Percentiles rank a stretch among this genome's conserved stretches.
Conservation (phyloP, 495 filamentous ascomycete species). For the Achaetomiella virescens region DNA sequence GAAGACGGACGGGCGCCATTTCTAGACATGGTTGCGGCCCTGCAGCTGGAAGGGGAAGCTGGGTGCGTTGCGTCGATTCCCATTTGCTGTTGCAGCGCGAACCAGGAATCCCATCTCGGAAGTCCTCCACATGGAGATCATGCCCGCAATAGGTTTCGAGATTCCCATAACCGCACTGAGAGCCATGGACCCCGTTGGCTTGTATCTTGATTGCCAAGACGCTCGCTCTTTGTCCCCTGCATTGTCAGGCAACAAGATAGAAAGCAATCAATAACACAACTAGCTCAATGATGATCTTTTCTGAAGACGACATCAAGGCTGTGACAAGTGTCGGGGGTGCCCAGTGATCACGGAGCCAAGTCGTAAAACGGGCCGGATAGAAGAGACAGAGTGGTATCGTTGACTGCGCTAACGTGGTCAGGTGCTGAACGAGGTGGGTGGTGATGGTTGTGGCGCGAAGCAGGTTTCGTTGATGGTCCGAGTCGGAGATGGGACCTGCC, state of each 20-base stretch:
- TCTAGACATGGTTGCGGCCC: not conserved
- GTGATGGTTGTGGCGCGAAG: not conserved
- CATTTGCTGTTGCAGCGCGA: not conserved
- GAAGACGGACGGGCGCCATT: constrained; percentile 5
- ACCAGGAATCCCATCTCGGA: not conserved
- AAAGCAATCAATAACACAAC: too few relatives aligned
- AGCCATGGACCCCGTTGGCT: too few relatives aligned
- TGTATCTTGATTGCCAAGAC: too few relatives aligned
- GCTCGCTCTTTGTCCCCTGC: too few relatives aligned
- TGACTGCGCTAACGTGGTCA: not conserved
- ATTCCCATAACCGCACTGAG: not conserved
- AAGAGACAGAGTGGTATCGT: constrained; percentile 3
- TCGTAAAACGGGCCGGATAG: not conserved
- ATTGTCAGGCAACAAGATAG: too few relatives aligned
- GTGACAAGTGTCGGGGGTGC: not conserved
- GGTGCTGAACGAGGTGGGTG: constrained; percentile 3
- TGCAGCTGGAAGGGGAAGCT: too few relatives aligned
- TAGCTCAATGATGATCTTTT: too few relatives aligned
- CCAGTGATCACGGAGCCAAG: not conserved
- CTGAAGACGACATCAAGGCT: too few relatives aligned
- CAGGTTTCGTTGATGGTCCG: constrained; percentile 4
- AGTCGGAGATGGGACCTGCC: too few relatives aligned
- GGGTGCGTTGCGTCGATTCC: not conserved
- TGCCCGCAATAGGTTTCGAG: not conserved
- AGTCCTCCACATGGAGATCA: not conserved